Evolutionary conservation across 371 early-diverging fungal species (phyloP), one percentile per base, ranked within the genome.

Genomic region (Lichtheimia hyalospora): DNA sequence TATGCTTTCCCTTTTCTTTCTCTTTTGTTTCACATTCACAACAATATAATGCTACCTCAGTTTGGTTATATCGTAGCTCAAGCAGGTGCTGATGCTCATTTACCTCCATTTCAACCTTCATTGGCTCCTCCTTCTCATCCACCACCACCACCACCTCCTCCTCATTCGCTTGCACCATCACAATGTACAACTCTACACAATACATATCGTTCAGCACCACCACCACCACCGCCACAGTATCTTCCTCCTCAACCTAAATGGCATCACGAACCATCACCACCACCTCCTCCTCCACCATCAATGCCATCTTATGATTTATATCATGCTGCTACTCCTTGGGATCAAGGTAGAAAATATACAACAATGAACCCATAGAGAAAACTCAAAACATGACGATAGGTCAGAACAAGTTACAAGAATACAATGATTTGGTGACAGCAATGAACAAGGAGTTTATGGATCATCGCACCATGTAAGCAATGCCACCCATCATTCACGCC

Each of bases 1-100:
- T 15, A 7, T 39, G 24, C 50, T 58, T 40, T 58, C 44, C 27
- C 25, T 59, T 40, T 51, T 52, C 52, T 51, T 34, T 23, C 60
- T 60, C 21, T 52, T 56, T 52, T 44, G 12, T 50, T 63, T 41
- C 18, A 42, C 18, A 21, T 41, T 34, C 16, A 12, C 16, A 34
- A 34, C n/a, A 28, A 53, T 20, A 59, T 52, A 46, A 77, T 96
- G 96, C 44, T 98, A 70, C 75, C 87, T 71, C 74, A 78, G 67
- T 75, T 78, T 71, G 75, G 75, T 58, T 78, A 67, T 60, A 71
- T 78, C 61, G 67, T 75, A 46, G 78, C 78, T 53, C 78, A 78
- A 66, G 78, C 78, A 40, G 78, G 78, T 50, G 78, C 78, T 23
- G 77, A 76, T 63, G 67, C 72, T 44, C 67, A 58, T 14, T 28